Conservation (phyloP, 1,139 yeast genomes). For the Yueomyces sp. region DNA sequence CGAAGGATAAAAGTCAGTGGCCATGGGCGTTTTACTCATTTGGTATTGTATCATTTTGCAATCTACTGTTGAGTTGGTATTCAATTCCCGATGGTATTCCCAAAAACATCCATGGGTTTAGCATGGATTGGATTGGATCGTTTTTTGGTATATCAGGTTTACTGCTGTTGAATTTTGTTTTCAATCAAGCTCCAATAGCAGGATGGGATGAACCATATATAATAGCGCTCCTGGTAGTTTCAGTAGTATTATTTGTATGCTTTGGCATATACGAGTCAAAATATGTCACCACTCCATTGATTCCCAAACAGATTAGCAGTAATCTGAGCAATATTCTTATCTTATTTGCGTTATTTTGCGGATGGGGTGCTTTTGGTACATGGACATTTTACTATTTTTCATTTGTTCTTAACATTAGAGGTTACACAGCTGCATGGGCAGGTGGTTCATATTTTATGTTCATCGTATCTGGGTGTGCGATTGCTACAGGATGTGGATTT, state of each 20-base stretch:
- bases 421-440: slow-evolving; percentile 32
- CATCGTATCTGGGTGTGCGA: slow-evolving; percentile 34
- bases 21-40: slow-evolving; percentile 42
- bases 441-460: slow-evolving; percentile 36
- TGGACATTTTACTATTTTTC: slow-evolving; percentile 31
- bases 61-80: slow-evolving; percentile 23
- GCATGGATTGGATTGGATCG: slow-evolving; percentile 36
- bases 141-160: slow-evolving; percentile 35
- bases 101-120: slow-evolving; percentile 11
- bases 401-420: slow-evolving; percentile 33
- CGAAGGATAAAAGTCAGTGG: slow-evolving; percentile 30
- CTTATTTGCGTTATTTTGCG: slow-evolving; percentile 27
- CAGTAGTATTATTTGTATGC: slow-evolving; percentile 26
- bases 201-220: slow-evolving; percentile 39
- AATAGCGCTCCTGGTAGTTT: slow-evolving; percentile 32
- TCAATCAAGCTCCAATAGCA: slow-evolving; percentile 43
- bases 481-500: slow-evolving; percentile 33
- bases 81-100: slow-evolving; percentile 28
- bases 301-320: slow-evolving; percentile 33
- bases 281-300: slow-evolving; percentile 28
- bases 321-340: slow-evolving; percentile 24
- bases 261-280: slow-evolving; percentile 22
- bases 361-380: slow-evolving; percentile 50
- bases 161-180: slow-evolving; percentile 36
- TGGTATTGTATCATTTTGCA: slow-evolving; percentile 27